Evolutionary conservation across 306 rosid species (phyloP).

Genomic region (Vigna reflexopilosa): DNA sequence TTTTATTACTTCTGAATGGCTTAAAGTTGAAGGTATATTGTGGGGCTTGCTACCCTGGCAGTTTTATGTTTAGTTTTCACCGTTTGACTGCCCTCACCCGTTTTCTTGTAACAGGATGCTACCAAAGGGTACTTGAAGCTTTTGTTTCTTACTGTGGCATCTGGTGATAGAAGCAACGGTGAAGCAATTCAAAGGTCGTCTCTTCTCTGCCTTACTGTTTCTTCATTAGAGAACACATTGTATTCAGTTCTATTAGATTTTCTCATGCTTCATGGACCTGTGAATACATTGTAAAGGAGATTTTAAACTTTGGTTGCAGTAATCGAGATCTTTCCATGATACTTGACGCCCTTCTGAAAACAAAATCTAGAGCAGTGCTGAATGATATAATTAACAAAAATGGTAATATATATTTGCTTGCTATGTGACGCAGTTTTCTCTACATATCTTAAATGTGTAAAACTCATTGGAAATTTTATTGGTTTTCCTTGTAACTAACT

Average conservation of each 20-base stretch:
- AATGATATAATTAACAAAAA: constrained; percentile 87
- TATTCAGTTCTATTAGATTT: constrained; percentile 30
- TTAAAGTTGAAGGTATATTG: constrained; percentile 14
- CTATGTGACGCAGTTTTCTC: background rate
- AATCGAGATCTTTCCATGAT: constrained; percentile 99
- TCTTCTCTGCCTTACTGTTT: constrained; percentile 1
- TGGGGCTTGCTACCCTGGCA: constrained; percentile 4
- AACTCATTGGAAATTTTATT: constrained; percentile 29
- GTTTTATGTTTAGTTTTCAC: constrained; percentile 31
- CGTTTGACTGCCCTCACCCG: constrained; percentile 21
- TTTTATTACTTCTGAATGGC: constrained; percentile 28
- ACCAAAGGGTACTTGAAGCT: constrained; percentile 95
- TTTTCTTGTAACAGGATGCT: constrained; percentile 74
- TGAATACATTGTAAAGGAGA: constrained; percentile 33
- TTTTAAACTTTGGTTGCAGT: constrained; percentile 59
- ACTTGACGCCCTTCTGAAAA: constrained; percentile 94
- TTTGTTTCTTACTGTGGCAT: constrained; percentile 89
- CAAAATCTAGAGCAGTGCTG: constrained; percentile 89
- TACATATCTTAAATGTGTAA: background rate
- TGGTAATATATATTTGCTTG: constrained; percentile 58
- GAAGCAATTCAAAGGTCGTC: constrained; percentile 95
- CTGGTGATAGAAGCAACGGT: constrained; percentile 81
- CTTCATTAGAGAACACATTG: constrained; percentile 18
- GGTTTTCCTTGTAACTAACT: constrained; percentile 44
- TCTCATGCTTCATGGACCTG: constrained; percentile 30